Percentiles rank a stretch among this genome's conserved stretches.
phyloP scores from a whole-genome alignment of 2,329 filamentous ascomycete species.

The Exophiala lecanii-corni region DNA sequence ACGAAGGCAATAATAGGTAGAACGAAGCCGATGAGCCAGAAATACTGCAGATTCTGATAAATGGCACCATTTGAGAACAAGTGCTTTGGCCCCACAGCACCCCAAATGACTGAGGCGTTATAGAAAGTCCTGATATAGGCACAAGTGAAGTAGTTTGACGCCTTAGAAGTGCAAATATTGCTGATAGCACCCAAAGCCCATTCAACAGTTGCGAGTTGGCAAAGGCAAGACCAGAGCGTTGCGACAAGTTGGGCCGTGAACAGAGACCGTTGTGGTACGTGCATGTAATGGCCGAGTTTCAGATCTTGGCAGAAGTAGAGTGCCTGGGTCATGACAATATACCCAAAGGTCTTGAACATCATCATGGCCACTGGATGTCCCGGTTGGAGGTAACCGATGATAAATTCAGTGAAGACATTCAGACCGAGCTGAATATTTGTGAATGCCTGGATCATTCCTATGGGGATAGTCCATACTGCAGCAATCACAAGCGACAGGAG shows the following conservation, averaged over 20 bases:
- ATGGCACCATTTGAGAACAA: slow-evolving; percentile 46
- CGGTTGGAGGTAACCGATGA: slow-evolving; percentile 46
- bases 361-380: slow-evolving; percentile 47
- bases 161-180: slow-evolving; percentile 38
- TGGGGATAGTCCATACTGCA: slow-evolving; percentile 44
- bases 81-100: slow-evolving; percentile 47
- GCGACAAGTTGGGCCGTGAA: slow-evolving; percentile 48
- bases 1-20: slow-evolving; percentile 42
- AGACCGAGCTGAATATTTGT: slow-evolving; percentile 42
- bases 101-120: slow-evolving; percentile 49
- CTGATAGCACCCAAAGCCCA: slow-evolving; percentile 40
- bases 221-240: slow-evolving; percentile 44
- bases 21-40: slow-evolving; percentile 45
- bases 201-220: slow-evolving; percentile 37
- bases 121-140: slow-evolving; percentile 47
- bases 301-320: slow-evolving; percentile 47
- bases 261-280: slow-evolving; percentile 45
- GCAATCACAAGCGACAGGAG: slow-evolving; percentile 43
- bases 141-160: slow-evolving; percentile 46
- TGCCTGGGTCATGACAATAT: slow-evolving; percentile 42
- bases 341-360: slow-evolving; percentile 43
- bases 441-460: slow-evolving; percentile 46
- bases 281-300: slow-evolving; percentile 50
- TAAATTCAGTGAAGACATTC: slow-evolving; percentile 46
- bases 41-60: slow-evolving; percentile 48